Conservation (phyloP, 1,139 yeast genomes). For the Kodamaea alishanica region DNA sequence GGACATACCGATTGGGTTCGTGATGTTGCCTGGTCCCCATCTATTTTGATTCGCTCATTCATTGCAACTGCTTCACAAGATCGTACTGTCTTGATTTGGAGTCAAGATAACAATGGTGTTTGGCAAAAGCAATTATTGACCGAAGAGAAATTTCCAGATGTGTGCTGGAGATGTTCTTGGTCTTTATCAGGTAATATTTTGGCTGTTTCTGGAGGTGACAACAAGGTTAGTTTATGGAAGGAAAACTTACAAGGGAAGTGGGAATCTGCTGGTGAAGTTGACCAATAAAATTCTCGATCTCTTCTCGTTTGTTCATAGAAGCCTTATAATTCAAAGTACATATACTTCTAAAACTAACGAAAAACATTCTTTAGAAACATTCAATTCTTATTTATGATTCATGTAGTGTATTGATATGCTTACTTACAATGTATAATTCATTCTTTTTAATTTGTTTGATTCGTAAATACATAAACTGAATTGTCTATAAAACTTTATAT, state of each 20-base stretch:
- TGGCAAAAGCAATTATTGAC: constrained; percentile 82
- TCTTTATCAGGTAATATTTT: constrained; percentile 91
- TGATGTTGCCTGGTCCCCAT: constrained; percentile 98
- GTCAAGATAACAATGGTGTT: constrained; percentile 59
- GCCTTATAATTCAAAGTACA: too few species aligned
- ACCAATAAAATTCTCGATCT: constrained; percentile 44
- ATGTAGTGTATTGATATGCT: constrained; percentile 2
- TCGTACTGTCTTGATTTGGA: constrained; percentile 91
- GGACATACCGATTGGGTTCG: constrained; percentile 99
- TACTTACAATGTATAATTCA: background rate
- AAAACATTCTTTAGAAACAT: background rate
- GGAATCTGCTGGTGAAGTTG: constrained; percentile 95
- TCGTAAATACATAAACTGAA: too few species aligned
- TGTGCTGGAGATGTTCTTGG: constrained; percentile 98
- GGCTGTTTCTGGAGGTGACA: constrained; percentile 96
- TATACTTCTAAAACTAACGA: too few species aligned
- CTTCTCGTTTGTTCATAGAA: too few species aligned
- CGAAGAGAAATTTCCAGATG: constrained; percentile 87
- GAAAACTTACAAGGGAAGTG: constrained; percentile 91
- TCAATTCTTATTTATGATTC: background rate
- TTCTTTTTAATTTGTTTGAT: background rate
- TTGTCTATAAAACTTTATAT: too few species aligned
- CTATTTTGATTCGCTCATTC: constrained; percentile 78
- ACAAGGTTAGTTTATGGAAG: constrained; percentile 94
- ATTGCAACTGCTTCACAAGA: constrained; percentile 99